Base-by-base conservation (phyloP, 2,329 filamentous ascomycete genomes). In the Trichoderma arundinaceum region DNA sequence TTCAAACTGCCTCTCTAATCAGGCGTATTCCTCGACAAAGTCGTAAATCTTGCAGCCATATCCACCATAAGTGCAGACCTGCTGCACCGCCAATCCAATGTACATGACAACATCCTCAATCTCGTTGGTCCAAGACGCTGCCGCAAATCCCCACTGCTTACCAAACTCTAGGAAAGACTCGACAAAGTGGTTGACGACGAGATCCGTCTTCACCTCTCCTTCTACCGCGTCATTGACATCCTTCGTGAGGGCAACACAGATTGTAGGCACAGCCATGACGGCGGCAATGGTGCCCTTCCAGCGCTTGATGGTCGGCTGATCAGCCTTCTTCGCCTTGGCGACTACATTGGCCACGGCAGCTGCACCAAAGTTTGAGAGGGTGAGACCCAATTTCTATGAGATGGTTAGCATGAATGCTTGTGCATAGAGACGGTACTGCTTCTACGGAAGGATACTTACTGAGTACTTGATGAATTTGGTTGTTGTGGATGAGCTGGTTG, bases 201-300 rank as follows among this genome's bases (percentile, higher is more conserved):
- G 51, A 7, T 22, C 51, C 2, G 51, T 39, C 33, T 54, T 39
- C 51, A 54, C 51, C 6, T 13, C 19, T 33, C 38, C 53, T 12
- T 43, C 38, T n/a, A n/a, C 22, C 22, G 53, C 53, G 1, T 44
- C 19, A 3, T 43, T 19, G 19, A 57, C 43, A 12, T 57, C 53
- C 22, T 43, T 5, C 10, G 53, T 57, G 13, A 57, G 38, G 4
- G 53, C 39, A 43, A 57, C 53, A 6, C 53, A 44, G 3, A 44
- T 41, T 1, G 53, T 43, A 15, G 53, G 38, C 1, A 54, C 17
- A 1, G 53, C 19, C 15, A 57, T 22, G 19, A 57, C 19, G 53
- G 53, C 53, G 15, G 51, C 51, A 19, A 54, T 54, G 48, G 48
- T 52, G 28, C 48, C 48, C 28, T 52, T 52, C 48, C 48, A 52